Conservation (phyloP, 2,329 filamentous ascomycete genomes). For the Penicillium freii region DNA sequence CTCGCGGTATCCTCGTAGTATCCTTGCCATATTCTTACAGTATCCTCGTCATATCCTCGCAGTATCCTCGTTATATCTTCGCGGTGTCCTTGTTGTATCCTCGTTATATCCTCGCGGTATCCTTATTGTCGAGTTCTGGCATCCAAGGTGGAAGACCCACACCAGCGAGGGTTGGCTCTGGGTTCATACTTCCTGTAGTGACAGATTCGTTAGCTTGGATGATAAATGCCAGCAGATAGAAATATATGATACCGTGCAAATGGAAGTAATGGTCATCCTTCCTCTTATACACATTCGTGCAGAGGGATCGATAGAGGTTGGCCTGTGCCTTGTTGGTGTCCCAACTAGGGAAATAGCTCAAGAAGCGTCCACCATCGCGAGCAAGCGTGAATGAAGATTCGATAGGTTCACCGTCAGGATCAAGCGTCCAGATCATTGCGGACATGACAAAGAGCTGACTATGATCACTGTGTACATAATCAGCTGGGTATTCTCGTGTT, state of each 20-base stretch:
- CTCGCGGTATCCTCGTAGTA: too few relatives aligned
- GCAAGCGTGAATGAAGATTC: not conserved
- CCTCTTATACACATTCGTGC: not conserved
- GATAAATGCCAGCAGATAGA: not conserved
- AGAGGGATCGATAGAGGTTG: not conserved
- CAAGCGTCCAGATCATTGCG: not conserved
- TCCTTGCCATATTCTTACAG: too few relatives aligned
- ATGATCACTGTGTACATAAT: not conserved
- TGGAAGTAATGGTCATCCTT: not conserved
- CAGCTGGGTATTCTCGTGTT: not conserved
- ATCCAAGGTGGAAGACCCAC: not conserved
- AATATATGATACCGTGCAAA: not conserved
- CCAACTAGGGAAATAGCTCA: not conserved
- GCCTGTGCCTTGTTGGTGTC: not conserved
- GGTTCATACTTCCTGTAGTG: not conserved
- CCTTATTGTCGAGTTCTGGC: not conserved
- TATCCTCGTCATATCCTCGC: too few relatives aligned
- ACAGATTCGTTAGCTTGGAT: not conserved
- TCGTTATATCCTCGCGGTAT: too few relatives aligned
- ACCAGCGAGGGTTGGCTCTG: not conserved
- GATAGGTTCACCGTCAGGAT: not conserved
- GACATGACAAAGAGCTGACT: not conserved
- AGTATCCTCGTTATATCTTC: too few relatives aligned
- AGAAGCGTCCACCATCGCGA: not conserved
- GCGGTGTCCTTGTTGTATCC: rapidly evolving